Base-by-base conservation (phyloP, 352 stramenopile genomes). In the Pilasporangium apinafurcum region DNA sequence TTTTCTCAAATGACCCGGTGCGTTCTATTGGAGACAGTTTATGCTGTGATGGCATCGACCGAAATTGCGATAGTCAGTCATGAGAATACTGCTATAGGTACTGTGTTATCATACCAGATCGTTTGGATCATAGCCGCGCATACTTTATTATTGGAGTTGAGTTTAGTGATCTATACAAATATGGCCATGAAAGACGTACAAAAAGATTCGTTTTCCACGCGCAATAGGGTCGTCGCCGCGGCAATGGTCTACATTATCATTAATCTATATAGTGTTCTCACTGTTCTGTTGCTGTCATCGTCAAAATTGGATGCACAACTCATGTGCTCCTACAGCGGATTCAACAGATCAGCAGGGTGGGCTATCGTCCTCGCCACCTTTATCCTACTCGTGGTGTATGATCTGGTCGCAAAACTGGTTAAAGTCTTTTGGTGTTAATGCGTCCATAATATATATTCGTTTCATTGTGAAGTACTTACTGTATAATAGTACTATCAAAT, bases 1-100 rank as follows among this genome's bases (percentile, higher is more conserved):
- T n/a, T 49, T 80, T 12, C 34, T 95, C 14, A 62, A 92, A 17
- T 84, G 92, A 50, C 65, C 78, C 3, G 79, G 66, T 9, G 69
- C 68, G 0, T 68, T 94, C 8, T 79, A 1, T 36, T 67, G 3
- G 54, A 62, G 21, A 59, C 59, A 21, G 31, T 87, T 8, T 76
- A 68, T 24, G 55, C 43, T 1, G 40, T 81, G 25, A 21, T 83
- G 9, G 48, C 59, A 1, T 61, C 57, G 1, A 85, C 72, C 1
- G 75, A 87, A 42, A 73, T 85, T 34, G 56, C 72, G 3, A 55
- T 74, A 14, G 56, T 68, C 5, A 72, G 69, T 2, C 62, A 54
- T 6, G 71, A 85, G 44, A 72, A 69, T 4, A 65, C 68, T 27
- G 80, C 65, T 1, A 62, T 83, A 29, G 72, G 75, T 0, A 31